Evolutionary conservation across 1,139 yeast species (phyloP).

Genomic region (Geotrichum carabidarum): DNA sequence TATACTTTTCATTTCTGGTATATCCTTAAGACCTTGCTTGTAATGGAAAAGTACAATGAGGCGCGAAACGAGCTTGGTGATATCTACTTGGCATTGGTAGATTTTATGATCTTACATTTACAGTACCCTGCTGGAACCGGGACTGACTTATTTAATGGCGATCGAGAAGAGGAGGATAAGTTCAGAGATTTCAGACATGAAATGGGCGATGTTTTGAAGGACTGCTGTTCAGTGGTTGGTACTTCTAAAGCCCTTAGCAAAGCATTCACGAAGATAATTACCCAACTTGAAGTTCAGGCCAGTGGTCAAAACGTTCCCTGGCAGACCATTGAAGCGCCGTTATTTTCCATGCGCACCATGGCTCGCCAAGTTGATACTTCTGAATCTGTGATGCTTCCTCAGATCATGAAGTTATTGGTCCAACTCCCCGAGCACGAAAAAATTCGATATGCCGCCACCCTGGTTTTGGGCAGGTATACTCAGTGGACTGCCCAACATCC

Average conservation of each 20-base stretch:
- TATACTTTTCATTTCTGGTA: conserved; percentile 94
- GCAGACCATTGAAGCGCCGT: conserved; percentile 88
- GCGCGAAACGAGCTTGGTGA: conserved; percentile 57
- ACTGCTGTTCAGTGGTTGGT: conserved; percentile 88
- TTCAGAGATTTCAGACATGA: conserved; percentile 91
- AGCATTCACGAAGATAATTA: conserved; percentile 53
- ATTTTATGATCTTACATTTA: conserved; percentile 64
- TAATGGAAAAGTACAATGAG: conserved; percentile 56
- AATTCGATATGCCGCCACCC: conserved; percentile 84
- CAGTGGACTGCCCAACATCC: conserved; percentile 91
- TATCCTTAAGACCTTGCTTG: conserved; percentile 64
- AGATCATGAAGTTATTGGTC: conserved; percentile 63
- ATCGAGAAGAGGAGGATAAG: conserved; percentile 81
- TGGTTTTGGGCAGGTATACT: conserved; percentile 89
- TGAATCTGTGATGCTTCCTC: conserved; percentile 69
- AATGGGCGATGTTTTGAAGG: conserved; percentile 93
- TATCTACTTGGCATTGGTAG: conserved; percentile 58
- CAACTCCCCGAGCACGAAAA: conserved; percentile 81
- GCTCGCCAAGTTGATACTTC: conserved; percentile 76
- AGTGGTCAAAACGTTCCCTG: conserved; percentile 44
- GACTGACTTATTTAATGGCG: conserved; percentile 49
- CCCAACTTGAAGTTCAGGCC: conserved; percentile 36
- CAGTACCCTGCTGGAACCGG: conserved; percentile 59
- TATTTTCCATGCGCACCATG: conserved; percentile 88
- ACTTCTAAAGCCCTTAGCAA: conserved; percentile 59